Conservation (phyloP, 331 rosid species). For the Rhamnella rubrinervis region DNA sequence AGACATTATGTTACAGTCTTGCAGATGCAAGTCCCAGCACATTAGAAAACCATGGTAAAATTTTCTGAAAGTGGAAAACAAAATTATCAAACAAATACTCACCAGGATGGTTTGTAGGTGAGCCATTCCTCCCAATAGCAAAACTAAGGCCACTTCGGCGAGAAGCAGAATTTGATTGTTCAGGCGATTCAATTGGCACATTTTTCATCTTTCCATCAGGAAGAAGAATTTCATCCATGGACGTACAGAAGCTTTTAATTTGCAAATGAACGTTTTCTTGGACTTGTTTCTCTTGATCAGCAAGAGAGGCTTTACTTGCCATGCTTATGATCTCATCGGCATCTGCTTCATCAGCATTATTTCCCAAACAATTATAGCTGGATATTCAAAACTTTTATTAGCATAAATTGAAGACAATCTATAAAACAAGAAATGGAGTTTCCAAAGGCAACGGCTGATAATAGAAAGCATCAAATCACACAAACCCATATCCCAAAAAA, state of each 20-base stretch:
- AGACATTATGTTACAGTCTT: neutral
- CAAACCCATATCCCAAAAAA: neutral
- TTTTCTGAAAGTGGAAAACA: neutral
- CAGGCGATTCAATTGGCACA: constrained; percentile 32
- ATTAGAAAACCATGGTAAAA: constrained; percentile 2
- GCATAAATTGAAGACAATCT: constrained; percentile 19
- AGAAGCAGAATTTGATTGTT: constrained; percentile 34
- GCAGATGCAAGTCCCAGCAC: neutral
- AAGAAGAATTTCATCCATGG: constrained; percentile 78
- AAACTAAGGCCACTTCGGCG: constrained; percentile 73
- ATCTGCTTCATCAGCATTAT: constrained; percentile 55
- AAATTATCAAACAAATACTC: constrained; percentile 18
- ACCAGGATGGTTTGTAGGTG: constrained; percentile 41
- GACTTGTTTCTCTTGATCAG: constrained; percentile 75
- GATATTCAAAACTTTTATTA: constrained; percentile 41
- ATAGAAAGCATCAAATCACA: constrained; percentile 1
- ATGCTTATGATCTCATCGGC: constrained; percentile 67
- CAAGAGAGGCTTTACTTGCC: constrained; percentile 63
- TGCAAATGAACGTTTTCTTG: constrained; percentile 82
- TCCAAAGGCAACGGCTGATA: neutral
- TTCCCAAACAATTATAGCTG: constrained; percentile 80
- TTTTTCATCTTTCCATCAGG: constrained; percentile 35
- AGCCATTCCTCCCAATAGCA: constrained; percentile 56
- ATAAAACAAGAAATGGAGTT: neutral
- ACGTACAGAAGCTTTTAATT: constrained; percentile 48